Base-by-base conservation (phyloP, 495 filamentous ascomycete genomes). In the Aspergillus kassunensis region DNA sequence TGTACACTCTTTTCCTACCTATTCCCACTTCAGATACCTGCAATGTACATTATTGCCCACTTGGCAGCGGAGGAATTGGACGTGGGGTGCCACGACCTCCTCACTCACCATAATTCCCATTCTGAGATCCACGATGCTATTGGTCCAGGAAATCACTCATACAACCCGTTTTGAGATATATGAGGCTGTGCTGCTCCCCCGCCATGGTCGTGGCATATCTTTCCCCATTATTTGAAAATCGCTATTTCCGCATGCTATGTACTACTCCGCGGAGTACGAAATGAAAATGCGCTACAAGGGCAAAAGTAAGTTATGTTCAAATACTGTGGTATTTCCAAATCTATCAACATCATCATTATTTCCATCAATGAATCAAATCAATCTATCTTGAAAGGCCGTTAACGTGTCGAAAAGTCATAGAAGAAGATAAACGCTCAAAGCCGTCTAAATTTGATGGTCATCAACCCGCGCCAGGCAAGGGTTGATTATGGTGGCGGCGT, bases 321-420 rank as follows among this genome's bases (percentile, higher is more conserved):
- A 39, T 20, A 34, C 43, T 37, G 34, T 53, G 34, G 25, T 31
- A 41, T 40, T 46, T 53, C 18, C 21, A 44, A 31, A 16, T 46
- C 51, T 53, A 53, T 39, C 51, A 40, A 53, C 24, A 53, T 35
- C 49, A 37, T 37, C 25, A 44, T 36, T 52, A 44, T 44, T 21
- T 51, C 40, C 49, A 44, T 21, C 30, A 30, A 36, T 30, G 11
- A 36, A 9, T 41, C 34, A 20, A 42, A 24, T 37, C 42, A 39
- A 46, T 29, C 35, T 46, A 53, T 53, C 42, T 37, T 15, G 40
- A 44, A 44, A 34, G 16, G 30, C 15, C 42, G 46, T 46, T 25
- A 53, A 33, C 35, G 35, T 25, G 40, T 40, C 36, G n/a, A 31
- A 23, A 23, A 25, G 16, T 27, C 30, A n/a, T 11, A 21, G 34